Base-by-base conservation (phyloP, 2,329 filamentous ascomycete species). In the Talaromyces sp. region DNA sequence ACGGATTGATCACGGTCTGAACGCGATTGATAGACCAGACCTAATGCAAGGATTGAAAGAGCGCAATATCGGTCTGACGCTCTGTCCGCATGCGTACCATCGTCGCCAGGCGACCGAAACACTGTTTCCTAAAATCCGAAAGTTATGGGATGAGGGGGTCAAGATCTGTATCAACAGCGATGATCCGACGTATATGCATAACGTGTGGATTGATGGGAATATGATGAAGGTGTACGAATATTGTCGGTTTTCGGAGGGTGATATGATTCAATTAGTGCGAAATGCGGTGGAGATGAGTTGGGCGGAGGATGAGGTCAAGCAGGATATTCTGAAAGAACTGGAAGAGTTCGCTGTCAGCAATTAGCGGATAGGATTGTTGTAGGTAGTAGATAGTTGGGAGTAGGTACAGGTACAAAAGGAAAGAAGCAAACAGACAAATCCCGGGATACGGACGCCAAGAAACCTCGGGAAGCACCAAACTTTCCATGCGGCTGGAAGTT, bases 141-240 rank as follows among this genome's bases (percentile, higher is more conserved):
- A 70, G 48, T 74, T 83, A 24, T 74, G 78, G 64, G 78, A 83
- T 39, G 75, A 72, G 6, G 82, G 81, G 0, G 76, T 84, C n/a
- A 78, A 78, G 52, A 74, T 83, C 57, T 79, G 78, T 59, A 79
- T 83, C 65, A 81, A 81, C 63, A 82, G 79, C 62, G 82, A 83
- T 68, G 82, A 83, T 66, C 82, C 82, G 13, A 79, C 80, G 3
- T 82, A 82, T 61, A 81, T 84, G 74, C 79, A 83, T 65, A 76
- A 84, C 65, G 79, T 81, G 41, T 84, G 82, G 82, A 72, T 84
- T 31, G 72, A 79, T 65, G 79, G 82, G 11, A 83, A 82, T 61
- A 72, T 84, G 75, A 73, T 80, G 59, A 76, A 83, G 68, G 74
- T 76, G 7, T 78, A 78, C 61, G 75, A 72, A 3, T 78, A 80